Percentiles rank a stretch among this genome's conserved stretches.
Evolutionary conservation across 805 yeast species (phyloP).

Genomic region (Lipomyces kockii): DNA sequence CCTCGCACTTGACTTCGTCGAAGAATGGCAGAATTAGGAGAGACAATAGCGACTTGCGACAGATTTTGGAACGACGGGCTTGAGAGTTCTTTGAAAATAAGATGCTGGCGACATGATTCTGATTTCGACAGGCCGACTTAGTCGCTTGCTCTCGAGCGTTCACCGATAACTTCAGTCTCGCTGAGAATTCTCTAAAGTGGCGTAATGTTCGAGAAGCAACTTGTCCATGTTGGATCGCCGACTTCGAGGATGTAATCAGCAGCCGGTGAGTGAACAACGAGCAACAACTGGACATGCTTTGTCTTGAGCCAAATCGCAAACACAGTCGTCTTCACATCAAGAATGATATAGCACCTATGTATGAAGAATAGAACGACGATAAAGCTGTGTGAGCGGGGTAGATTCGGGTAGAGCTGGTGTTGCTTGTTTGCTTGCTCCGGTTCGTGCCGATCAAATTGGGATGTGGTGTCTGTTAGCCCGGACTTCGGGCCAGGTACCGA

Average conservation of each 20-base stretch:
- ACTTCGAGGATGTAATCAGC: not conserved
- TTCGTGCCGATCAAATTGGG: not conserved
- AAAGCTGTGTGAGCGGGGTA: not conserved
- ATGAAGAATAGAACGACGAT: not conserved
- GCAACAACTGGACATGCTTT: not conserved
- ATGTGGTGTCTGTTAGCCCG: not conserved
- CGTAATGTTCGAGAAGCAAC: not conserved
- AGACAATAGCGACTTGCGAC: not conserved
- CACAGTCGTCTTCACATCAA: not conserved
- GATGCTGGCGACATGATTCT: not conserved
- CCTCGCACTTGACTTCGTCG: not conserved
- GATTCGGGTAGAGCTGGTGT: not conserved
- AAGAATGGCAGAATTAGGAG: not conserved
- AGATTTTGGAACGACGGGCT: not conserved
- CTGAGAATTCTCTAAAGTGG: not conserved
- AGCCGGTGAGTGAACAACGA: not conserved
- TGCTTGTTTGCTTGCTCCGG: not conserved
- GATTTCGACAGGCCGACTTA: not conserved
- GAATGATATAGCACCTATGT: not conserved
- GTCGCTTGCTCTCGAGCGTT: not conserved
- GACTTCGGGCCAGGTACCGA: not conserved
- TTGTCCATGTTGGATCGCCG: not conserved
- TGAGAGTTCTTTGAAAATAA: not conserved
- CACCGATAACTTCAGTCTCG: not conserved
- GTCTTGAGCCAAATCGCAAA: not conserved